Conservation (phyloP, 192 early-diverging fungal species). For the Dispira parvispora region DNA sequence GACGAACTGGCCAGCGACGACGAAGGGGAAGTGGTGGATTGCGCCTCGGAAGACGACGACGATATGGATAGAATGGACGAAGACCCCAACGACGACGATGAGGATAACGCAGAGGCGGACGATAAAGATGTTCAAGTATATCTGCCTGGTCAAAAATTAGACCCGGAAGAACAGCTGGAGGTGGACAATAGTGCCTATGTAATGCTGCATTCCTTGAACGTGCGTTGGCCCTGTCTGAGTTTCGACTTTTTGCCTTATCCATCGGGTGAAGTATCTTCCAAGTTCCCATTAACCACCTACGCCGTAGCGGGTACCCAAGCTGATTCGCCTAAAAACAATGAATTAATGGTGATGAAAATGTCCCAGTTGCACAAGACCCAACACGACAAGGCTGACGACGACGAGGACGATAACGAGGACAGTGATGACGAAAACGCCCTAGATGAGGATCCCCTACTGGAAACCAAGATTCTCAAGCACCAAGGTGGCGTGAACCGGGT, state of each 20-base stretch:
- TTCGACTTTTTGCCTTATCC: constrained; percentile 89
- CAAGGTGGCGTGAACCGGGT: constrained; percentile 86
- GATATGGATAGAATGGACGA: constrained; percentile 28
- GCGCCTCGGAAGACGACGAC: constrained; percentile 19
- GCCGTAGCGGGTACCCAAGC: constrained; percentile 90
- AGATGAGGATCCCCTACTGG: constrained; percentile 90
- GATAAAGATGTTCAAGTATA: constrained; percentile 56
- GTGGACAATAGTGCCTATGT: constrained; percentile 89
- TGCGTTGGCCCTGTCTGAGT: constrained; percentile 90
- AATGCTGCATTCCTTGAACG: constrained; percentile 88
- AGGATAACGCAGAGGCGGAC: constrained; percentile 29
- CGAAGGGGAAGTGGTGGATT: constrained; percentile 42
- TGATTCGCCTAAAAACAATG: constrained; percentile 64
- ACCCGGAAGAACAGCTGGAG: constrained; percentile 76
- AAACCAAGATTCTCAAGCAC: constrained; percentile 66
- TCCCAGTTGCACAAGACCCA: constrained; percentile 83
- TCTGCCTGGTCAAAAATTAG: constrained; percentile 77
- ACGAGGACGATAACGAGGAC: constrained; percentile 44
- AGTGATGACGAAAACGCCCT: constrained; percentile 66
- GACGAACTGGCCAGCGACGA: constrained; percentile 68
- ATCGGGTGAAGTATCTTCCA: constrained; percentile 57
- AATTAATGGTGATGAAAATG: constrained; percentile 91
- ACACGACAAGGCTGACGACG: constrained; percentile 47
- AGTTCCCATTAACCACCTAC: constrained; percentile 85
- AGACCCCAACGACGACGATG: constrained; percentile 34